Evolutionary conservation across 768 basidiomycete genomes (phyloP), one percentile per base, ranked within the genome.

Genomic region (Suillus decipiens): DNA sequence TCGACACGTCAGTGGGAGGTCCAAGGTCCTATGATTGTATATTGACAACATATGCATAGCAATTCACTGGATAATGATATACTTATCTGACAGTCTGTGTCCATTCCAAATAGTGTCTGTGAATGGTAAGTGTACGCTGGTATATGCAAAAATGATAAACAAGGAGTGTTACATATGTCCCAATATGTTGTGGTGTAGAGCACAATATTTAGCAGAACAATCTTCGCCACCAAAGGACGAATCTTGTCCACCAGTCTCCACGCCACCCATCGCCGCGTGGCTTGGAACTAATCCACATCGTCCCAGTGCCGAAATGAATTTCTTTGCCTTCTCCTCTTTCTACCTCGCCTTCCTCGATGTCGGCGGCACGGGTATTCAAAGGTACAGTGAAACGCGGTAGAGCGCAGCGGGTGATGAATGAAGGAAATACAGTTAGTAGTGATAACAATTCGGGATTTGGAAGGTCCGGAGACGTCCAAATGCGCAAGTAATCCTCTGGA

Each of bases 381-480:
- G 75, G 63, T 24, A 70, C 73, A 36, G 85, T 81, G 76, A 96
- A 95, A 45, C 93, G 87, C 33, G 91, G 90, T 50, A 91, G 73
- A n/a, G 86, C 71, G 62, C 85, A 82, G 57, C 86, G 81, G 15
- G 89, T 83, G 62, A 95, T 83, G 72, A 92, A 93, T 0, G 87
- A 71, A 15, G 94, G 95, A 75, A 95, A 95, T 31, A 93, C 72
- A 50, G 82, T 82, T 61, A 94, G 77, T 37, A 96, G 81, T 56
- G 82, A 79, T 22, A 87, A 71, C 69, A 84, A 81, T 75, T 96
- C 95, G 43, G 87, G 84, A 73, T 96, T 90, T 45, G 84, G 67
- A 7, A 96, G 80, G 73, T 94, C 86, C 22, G 94, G 92, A 6
- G 87, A 86, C 0, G 86, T 89, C 95, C 95, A 96, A 47, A 85